Base-by-base conservation (phyloP, 208 protist genomes). In the Leishmania amazonensis region DNA sequence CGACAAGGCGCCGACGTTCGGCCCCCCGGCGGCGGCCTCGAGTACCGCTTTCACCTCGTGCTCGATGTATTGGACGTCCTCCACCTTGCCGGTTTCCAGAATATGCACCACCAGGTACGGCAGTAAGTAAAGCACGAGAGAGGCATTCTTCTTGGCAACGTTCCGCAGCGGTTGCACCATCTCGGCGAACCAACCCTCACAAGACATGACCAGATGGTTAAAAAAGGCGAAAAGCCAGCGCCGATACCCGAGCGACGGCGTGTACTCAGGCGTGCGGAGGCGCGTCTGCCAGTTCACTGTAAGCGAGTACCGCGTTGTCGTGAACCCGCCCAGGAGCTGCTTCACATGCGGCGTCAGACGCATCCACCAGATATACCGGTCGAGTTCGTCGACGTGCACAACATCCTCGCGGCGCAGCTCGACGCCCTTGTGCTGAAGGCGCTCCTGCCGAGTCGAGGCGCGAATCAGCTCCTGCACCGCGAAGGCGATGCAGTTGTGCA, bases 401-500 rank as follows among this genome's bases (percentile, higher is more conserved):
- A 84, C 54, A 28, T 94, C 89, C 8, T 89, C 83, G 40, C 77
- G 75, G 28, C 91, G 81, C 31, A 97, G 85, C 53, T 88, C 71
- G 1, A 81, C 64, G 8, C 83, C 88, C 45, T 88, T 88, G 42
- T 76, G 62, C 45, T 75, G 78, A 3, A 75, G 80, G 17, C 92
- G 87, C 81, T 97, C 91, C 64, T 87, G 81, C 40, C 90, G 76
- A 1, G 92, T 87, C 42, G 87, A 94, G 40, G 96, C 86, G 38
- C 93, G 91, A 15, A 98, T 79, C 11, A 98, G 84, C 81, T 96
- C 88, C 83, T 98, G 95, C 15, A 97, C 88, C 28, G 93, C 95
- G 79, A 91, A 98, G 7, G 93, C 95, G 9, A 93, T 92, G 67
- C 90, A 87, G 80, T 97, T 94, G 85, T 98, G 94, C 83, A 97